These are phyloP conservation scores for Strobilomyces dryophilus DNA, from an alignment of 768 basidiomycete genomes.

Conservation along the genomic window DNA sequence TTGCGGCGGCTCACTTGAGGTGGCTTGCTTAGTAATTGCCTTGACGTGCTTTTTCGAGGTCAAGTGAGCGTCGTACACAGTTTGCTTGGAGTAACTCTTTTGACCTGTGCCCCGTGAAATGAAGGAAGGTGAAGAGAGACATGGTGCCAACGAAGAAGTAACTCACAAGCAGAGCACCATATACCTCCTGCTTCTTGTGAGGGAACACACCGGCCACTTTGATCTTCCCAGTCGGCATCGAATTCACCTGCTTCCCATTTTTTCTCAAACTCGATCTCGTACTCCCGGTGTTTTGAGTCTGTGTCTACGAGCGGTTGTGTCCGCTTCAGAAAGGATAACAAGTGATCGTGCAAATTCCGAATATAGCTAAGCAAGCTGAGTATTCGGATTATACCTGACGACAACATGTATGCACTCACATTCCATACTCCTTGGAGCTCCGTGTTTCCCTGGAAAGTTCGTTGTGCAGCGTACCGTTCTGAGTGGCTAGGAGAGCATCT, in stretches of 20 bases:
- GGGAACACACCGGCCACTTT: constrained; percentile 33
- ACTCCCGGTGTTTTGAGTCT: constrained; percentile 59
- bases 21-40: constrained; percentile 71
- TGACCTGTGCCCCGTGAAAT: constrained; percentile 56
- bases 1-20: constrained; percentile 32
- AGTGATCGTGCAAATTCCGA: constrained; percentile 73
- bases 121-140: background rate
- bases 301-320: constrained; percentile 81
- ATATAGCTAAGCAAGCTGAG: constrained; percentile 60
- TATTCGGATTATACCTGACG: constrained; percentile 3
- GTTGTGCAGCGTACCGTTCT: constrained; percentile 56
- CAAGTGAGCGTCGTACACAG: constrained; percentile 94
- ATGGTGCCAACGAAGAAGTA: constrained; percentile 1
- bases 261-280: constrained; percentile 65
- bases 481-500: constrained; percentile 70
- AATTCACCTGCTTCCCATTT: constrained; percentile 80
- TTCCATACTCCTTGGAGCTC: constrained; percentile 72
- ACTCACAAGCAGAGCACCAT: constrained; percentile 93
- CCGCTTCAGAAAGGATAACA: constrained; percentile 81
- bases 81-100: constrained; percentile 93
- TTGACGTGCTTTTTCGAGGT: constrained; percentile 96
- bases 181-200: constrained; percentile 60
- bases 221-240: constrained; percentile 65
- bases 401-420: constrained; percentile 42
- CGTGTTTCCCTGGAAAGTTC: constrained; percentile 69